Conservation (phyloP, 768 basidiomycete species). For the Pilatotrama ljubarskyi region DNA sequence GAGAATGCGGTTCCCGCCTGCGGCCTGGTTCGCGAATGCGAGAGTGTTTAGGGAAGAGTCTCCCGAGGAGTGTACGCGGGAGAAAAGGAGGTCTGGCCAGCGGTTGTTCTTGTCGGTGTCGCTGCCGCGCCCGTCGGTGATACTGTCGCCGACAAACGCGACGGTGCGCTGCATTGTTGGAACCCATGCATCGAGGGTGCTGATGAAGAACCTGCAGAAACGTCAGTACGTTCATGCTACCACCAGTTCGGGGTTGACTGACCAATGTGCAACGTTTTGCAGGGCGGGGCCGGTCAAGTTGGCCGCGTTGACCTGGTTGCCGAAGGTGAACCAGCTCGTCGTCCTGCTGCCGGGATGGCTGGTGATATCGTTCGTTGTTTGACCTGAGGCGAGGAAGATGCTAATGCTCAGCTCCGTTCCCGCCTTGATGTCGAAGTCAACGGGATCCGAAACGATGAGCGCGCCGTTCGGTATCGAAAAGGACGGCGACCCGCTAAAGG, state of each 20-base stretch:
- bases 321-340: slow-evolving; percentile 41
- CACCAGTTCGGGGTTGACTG: not conserved
- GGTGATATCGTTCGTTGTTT: slow-evolving; percentile 42
- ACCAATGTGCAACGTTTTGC: slow-evolving; percentile 41
- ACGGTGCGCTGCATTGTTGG: slow-evolving; percentile 34
- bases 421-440: slow-evolving; percentile 40
- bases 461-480: slow-evolving; percentile 46
- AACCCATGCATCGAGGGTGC: slow-evolving; percentile 44
- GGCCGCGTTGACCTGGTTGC: slow-evolving; percentile 38
- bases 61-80: slow-evolving; percentile 37
- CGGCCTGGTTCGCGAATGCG: slow-evolving; percentile 50
- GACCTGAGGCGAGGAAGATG: slow-evolving; percentile 43
- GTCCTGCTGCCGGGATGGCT: slow-evolving; percentile 52
- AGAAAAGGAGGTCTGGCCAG: slow-evolving; percentile 52
- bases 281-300: slow-evolving; percentile 38
- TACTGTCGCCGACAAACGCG: slow-evolving; percentile 52
- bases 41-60: slow-evolving; percentile 36
- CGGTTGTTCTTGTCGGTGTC: slow-evolving; percentile 46
- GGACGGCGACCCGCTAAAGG: slow-evolving; percentile 45
- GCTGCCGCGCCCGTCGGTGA: slow-evolving; percentile 53
- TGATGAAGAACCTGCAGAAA: slow-evolving; percentile 42
- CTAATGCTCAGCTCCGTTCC: slow-evolving; percentile 43
- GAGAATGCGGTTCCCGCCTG: slow-evolving; percentile 54
- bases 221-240: not conserved
- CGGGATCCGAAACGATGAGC: slow-evolving; percentile 46